phyloP scores from a whole-genome alignment of 768 basidiomycete species.

The Russula abietina region DNA sequence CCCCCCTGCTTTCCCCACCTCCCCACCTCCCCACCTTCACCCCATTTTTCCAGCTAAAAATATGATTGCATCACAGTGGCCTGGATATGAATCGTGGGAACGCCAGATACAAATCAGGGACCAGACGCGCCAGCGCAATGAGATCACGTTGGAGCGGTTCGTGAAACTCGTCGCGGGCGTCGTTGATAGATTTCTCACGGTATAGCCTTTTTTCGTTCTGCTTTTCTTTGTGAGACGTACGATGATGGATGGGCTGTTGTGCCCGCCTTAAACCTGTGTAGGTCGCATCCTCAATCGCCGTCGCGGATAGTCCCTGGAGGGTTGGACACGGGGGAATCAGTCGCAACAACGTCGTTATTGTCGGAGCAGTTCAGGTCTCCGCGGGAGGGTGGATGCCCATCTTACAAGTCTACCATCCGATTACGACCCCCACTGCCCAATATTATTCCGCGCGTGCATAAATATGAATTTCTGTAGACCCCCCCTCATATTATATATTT shows the following conservation, averaged over 20 bases:
- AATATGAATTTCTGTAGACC: background rate
- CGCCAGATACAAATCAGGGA: constrained; percentile 22
- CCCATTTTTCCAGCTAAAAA: background rate
- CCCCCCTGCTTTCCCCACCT: too few relatives aligned
- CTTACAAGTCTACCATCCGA: constrained; percentile 5
- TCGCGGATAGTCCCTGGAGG: background rate
- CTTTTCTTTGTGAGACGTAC: background rate
- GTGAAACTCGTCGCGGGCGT: constrained; percentile 19
- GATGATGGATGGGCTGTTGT: background rate
- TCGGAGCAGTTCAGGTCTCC: constrained; percentile 21
- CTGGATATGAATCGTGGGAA: constrained; percentile 18
- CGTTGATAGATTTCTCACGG: constrained; percentile 21
- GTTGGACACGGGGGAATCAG: constrained; percentile 7
- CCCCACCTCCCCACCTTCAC: too few relatives aligned
- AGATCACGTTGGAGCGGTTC: constrained; percentile 20
- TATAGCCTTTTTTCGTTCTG: background rate
- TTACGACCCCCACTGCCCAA: background rate
- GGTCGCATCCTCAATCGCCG: background rate
- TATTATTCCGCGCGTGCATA: background rate
- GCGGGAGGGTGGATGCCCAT: constrained; percentile 23
- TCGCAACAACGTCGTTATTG: constrained; percentile 8
- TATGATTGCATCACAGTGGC: constrained; percentile 10
- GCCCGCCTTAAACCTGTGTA: background rate
- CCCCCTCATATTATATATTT: background rate
- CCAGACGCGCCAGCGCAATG: constrained; percentile 20